Conservation (phyloP, 352 stramenopile species). For the Nothophytophthora sp. region DNA sequence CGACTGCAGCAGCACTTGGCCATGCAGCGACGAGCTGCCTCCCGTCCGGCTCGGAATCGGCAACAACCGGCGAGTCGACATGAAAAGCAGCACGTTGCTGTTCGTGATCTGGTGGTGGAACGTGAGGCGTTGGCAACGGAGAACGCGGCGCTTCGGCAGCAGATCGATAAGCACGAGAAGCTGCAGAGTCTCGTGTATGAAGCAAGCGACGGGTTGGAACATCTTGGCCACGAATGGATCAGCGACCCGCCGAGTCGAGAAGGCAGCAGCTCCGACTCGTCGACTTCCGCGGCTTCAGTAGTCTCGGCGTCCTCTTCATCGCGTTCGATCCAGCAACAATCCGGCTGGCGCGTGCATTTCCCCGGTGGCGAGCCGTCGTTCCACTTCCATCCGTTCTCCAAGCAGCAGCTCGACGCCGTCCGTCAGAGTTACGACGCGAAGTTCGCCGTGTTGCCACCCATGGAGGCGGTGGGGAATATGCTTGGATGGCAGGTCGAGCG, state of each 20-base stretch:
- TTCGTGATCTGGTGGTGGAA: slow-evolving; percentile 26
- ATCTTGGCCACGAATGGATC: slow-evolving; percentile 19
- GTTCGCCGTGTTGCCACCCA: neutral
- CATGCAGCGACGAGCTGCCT: slow-evolving; percentile 2
- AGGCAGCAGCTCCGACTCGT: too few relatives aligned
- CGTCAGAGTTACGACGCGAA: slow-evolving; percentile 20
- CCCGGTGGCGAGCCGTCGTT: slow-evolving; percentile 17
- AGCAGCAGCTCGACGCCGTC: slow-evolving; percentile 13
- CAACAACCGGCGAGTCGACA: neutral
- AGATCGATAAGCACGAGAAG: slow-evolving; percentile 23
- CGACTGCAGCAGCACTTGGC: slow-evolving; percentile 25
- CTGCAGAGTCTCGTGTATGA: slow-evolving; percentile 15
- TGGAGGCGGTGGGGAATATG: slow-evolving; percentile 15
- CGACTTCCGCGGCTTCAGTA: too few relatives aligned
- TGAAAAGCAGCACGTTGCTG: too few relatives aligned
- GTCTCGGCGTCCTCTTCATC: too few relatives aligned
- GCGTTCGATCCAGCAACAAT: too few relatives aligned
- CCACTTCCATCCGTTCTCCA: slow-evolving; percentile 27
- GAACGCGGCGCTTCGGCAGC: slow-evolving; percentile 29
- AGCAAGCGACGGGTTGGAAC: slow-evolving; percentile 8
- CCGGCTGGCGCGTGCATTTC: slow-evolving; percentile 20
- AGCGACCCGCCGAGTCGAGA: slow-evolving; percentile 2
- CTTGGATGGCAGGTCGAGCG: slow-evolving; percentile 32
- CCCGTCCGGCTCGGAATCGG: too few relatives aligned
- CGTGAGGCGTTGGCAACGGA: slow-evolving; percentile 24